phyloP scores from a whole-genome alignment of 192 early-diverging fungal genomes.

The Pilaira anomala region DNA sequence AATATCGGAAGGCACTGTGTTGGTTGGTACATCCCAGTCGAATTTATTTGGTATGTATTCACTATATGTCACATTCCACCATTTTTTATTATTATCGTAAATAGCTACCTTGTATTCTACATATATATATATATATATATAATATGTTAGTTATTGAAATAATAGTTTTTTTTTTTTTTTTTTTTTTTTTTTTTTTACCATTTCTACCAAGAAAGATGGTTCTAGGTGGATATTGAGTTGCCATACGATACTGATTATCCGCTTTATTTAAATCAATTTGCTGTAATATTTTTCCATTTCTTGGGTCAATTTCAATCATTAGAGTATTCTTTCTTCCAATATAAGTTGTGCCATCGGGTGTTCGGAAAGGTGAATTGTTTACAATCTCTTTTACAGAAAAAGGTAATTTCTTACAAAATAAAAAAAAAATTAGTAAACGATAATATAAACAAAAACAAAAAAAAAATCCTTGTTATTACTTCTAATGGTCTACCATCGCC shows the following conservation, averaged over 20 bases:
- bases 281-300: constrained; percentile 57
- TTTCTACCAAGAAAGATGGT: constrained; percentile 37
- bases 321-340: constrained; percentile 64
- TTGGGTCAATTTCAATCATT: constrained; percentile 68
- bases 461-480: constrained; percentile 47
- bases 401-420: constrained; percentile 68
- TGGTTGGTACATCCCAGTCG: constrained; percentile 25
- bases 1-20: constrained; percentile 21
- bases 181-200: constrained; percentile 27
- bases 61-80: constrained; percentile 37
- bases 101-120: constrained; percentile 61
- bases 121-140: background rate
- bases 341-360: constrained; percentile 55
- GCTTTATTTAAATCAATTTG: constrained; percentile 51
- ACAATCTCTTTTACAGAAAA: constrained; percentile 71
- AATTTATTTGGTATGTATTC: constrained; percentile 43
- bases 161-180: background rate
- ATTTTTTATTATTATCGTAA: constrained; percentile 39
- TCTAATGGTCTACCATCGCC: constrained; percentile 47
- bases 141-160: background rate
- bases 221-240: constrained; percentile 29
- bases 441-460: too few relatives aligned
- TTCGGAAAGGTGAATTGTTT: constrained; percentile 52
- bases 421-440: too few relatives aligned
- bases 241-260: constrained; percentile 18